Evolutionary conservation across 108 stramenopile species (phyloP).

Genomic region (Cyclotella choctawhatcheeana): DNA sequence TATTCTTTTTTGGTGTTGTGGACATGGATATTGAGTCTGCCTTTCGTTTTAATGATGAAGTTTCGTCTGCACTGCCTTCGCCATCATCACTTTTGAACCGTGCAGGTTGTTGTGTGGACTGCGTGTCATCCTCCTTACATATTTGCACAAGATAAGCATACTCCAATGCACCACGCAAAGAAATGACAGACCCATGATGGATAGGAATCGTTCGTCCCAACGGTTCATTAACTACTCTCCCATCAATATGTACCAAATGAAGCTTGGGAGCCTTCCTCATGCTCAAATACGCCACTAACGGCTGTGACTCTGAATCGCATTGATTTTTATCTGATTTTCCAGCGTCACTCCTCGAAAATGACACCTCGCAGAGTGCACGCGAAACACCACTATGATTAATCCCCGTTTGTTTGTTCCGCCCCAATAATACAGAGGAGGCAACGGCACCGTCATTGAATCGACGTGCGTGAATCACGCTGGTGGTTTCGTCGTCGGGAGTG

Average conservation of each 20-base stretch:
- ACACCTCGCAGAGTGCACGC: constrained; percentile 37
- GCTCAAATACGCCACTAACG: constrained; percentile 15
- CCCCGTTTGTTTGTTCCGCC: constrained; percentile 27
- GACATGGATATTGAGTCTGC: background rate
- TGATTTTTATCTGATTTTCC: background rate
- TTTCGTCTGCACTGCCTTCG: too few relatives aligned
- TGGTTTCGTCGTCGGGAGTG: background rate
- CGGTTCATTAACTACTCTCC: constrained; percentile 1
- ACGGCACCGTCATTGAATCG: constrained; percentile 21
- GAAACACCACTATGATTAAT: constrained; percentile 26
- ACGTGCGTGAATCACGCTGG: constrained; percentile 15
- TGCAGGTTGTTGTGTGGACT: background rate
- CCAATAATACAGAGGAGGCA: constrained; percentile 17
- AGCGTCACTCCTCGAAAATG: constrained; percentile 3
- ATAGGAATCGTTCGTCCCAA: constrained; percentile 15
- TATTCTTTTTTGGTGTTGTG: background rate
- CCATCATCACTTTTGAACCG: too few relatives aligned
- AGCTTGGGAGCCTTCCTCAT: constrained; percentile 30
- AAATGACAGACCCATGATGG: constrained; percentile 29
- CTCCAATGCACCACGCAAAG: constrained; percentile 15
- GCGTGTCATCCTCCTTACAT: background rate
- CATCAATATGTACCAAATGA: constrained; percentile 20
- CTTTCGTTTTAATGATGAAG: background rate
- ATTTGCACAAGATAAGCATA: constrained; percentile 29
- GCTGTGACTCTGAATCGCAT: background rate